Evolutionary conservation across 1,284 basidiomycete species (phyloP).

Genomic region (Cutaneotrichosporon dermatis): DNA sequence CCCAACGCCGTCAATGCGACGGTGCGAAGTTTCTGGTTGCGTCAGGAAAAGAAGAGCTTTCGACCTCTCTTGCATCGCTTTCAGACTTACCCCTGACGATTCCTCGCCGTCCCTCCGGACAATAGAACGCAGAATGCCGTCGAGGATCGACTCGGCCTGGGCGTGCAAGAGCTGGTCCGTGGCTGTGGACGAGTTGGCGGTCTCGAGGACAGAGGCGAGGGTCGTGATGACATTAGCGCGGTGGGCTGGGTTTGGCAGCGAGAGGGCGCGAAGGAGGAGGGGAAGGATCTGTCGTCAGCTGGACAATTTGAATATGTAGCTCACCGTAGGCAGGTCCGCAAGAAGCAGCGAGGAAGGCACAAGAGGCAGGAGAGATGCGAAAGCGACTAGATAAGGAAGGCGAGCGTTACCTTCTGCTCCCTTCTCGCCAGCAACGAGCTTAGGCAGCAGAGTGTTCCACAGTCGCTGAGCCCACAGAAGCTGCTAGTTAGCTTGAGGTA

Average conservation of each 20-base stretch:
- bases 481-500: constrained; percentile 49
- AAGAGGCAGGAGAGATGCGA: constrained; percentile 74
- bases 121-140: constrained; percentile 63
- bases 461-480: constrained; percentile 81
- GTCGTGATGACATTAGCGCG: constrained; percentile 76
- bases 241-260: constrained; percentile 67
- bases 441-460: constrained; percentile 68
- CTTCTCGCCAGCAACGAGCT: constrained; percentile 60
- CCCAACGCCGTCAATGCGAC: constrained; percentile 71
- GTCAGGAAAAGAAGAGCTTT: background rate
- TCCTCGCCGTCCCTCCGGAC: constrained; percentile 23
- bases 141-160: constrained; percentile 65
- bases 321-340: constrained; percentile 62
- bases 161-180: constrained; percentile 57
- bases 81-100: constrained; percentile 31
- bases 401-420: constrained; percentile 25
- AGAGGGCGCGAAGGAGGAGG: constrained; percentile 76
- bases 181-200: constrained; percentile 51
- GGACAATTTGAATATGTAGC: constrained; percentile 23
- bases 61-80: too few species aligned
- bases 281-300: constrained; percentile 66
- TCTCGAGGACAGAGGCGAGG: constrained; percentile 65
- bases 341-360: constrained; percentile 71
- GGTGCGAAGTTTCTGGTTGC: constrained; percentile 56
- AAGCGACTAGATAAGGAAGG: constrained; percentile 72